Conservation (phyloP, 2,329 filamentous ascomycete species). For the Lanzia echinophila region DNA sequence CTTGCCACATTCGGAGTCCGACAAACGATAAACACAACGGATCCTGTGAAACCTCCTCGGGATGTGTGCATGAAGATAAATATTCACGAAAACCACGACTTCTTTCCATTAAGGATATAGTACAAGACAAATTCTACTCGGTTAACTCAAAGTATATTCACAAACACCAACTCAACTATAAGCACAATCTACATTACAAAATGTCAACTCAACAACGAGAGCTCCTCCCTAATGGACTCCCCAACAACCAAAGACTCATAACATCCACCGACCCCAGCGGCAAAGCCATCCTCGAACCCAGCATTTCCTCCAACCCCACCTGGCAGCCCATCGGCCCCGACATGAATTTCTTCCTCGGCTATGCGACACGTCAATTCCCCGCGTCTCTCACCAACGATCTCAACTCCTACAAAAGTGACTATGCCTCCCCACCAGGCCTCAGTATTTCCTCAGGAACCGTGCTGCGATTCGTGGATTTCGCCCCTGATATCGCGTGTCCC, state of each 20-base stretch:
- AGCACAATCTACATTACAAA: background rate
- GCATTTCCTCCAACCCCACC: slow-evolving; percentile 9
- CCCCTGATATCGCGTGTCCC: slow-evolving; percentile 21
- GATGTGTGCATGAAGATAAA: no score
- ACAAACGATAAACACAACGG: background rate
- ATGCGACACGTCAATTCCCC: slow-evolving; percentile 19
- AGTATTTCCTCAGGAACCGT: slow-evolving; percentile 19
- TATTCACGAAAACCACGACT: no score
- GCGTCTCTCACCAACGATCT: slow-evolving; percentile 14
- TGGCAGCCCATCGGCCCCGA: slow-evolving; percentile 15
- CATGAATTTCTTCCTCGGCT: slow-evolving; percentile 23
- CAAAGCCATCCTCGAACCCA: slow-evolving; percentile 18
- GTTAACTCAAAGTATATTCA: no score
- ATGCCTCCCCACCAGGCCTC: slow-evolving; percentile 19
- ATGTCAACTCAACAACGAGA: slow-evolving; percentile 1
- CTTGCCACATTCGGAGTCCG: background rate
- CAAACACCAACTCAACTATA: background rate
- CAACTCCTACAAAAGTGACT: slow-evolving; percentile 13
- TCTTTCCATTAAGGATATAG: no score
- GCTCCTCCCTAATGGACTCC: slow-evolving; percentile 16
- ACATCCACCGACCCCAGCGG: slow-evolving; percentile 17
- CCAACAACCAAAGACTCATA: slow-evolving; percentile 20
- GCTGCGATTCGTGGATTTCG: slow-evolving; percentile 23
- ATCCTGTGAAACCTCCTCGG: background rate
- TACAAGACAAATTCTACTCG: no score